Evolutionary conservation across 176 grass and related monocot species (phyloP), one percentile per base, ranked within the genome.

Genomic region (Leersia perrieri): DNA sequence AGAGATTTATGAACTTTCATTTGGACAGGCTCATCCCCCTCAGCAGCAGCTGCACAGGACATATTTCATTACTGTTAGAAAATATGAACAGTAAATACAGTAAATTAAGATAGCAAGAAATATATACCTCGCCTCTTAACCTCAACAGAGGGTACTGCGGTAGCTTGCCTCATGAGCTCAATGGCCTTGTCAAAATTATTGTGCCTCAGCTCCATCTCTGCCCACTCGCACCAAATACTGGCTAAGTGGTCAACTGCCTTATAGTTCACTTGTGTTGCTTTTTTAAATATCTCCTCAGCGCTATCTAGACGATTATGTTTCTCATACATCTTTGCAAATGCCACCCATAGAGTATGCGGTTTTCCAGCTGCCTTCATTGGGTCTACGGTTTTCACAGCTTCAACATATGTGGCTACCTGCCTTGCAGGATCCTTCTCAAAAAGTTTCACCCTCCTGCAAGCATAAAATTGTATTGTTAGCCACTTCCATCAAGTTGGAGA

Each of bases 331-430:
- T 87, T 90, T 45, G 93, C 88, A 86, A 97, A 95, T 32, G 85
- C 63, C 75, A 97, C 79, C 93, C 93, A 97, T 36, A 92, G 72
- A 33, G 93, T 97, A 77, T 93, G 93, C 14, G 93, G 93, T 58
- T 96, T 97, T 36, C 93, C 93, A 57, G 90, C 93, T 34, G 93
- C 93, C 34, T 97, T 97, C 90, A 90, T 90, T 9, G 93, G 93
- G 67, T 97, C 93, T 28, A 97, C 85, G 40, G 90, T 97, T 87
- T 88, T 97, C 51, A 97, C 93, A 39, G 93, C 93, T 75, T 97
- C 93, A 44, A 88, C 91, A 81, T 97, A 97, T 36, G 90, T 97
- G 1, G 78, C 80, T 66, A 89, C 93, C 68, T 97, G 90, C 76
- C 72, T 88, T 61, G 78, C 75, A 60, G 90, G 87, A 30, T 97